A percentile compares a stretch with the other conserved stretches of the same genome.
phyloP scores from a whole-genome alignment of 148 eudicot genomes.

The Arbutus unedo region DNA sequence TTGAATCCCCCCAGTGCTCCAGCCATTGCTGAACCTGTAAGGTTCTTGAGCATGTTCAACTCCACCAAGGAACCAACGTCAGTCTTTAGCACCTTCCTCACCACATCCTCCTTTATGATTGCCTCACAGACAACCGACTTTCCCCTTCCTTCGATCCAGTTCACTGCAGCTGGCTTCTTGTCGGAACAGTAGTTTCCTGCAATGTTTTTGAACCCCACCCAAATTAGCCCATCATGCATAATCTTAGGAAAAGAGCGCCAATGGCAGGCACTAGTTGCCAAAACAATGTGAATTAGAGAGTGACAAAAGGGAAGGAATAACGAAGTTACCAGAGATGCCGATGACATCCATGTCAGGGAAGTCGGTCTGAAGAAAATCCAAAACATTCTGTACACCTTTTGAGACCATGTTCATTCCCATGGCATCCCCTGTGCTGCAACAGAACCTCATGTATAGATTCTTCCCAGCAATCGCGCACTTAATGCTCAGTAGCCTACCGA shows the following conservation, averaged over 20 bases:
- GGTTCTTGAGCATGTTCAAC: slow-evolving; percentile 83
- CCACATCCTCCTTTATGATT: slow-evolving; percentile 64
- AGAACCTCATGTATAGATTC: slow-evolving; percentile 70
- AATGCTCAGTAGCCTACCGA: slow-evolving; percentile 62
- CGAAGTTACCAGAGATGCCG: slow-evolving; percentile 59
- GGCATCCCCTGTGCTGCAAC: slow-evolving; percentile 84
- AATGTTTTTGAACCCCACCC: not conserved
- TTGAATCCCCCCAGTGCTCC: slow-evolving; percentile 91
- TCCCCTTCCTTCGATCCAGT: slow-evolving; percentile 90
- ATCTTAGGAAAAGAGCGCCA: not conserved
- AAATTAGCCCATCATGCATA: not conserved
- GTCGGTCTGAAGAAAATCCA: slow-evolving; percentile 63
- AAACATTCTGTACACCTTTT: slow-evolving; percentile 84
- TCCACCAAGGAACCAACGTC: slow-evolving; percentile 66
- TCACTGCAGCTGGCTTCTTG: slow-evolving; percentile 84
- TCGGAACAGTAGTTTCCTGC: slow-evolving; percentile 83
- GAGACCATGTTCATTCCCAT: slow-evolving; percentile 99
- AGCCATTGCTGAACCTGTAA: slow-evolving; percentile 79
- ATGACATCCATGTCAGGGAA: slow-evolving; percentile 88
- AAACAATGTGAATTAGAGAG: not conserved
- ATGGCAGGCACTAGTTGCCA: not conserved
- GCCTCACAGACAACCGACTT: slow-evolving; percentile 91
- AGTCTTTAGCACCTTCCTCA: slow-evolving; percentile 67
- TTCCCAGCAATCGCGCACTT: slow-evolving; percentile 76
- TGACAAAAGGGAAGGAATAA: not conserved